Percentiles rank a stretch among this genome's conserved stretches.
phyloP scores from a whole-genome alignment of 148 eudicot genomes.

The Pharnaceum exiguum region DNA sequence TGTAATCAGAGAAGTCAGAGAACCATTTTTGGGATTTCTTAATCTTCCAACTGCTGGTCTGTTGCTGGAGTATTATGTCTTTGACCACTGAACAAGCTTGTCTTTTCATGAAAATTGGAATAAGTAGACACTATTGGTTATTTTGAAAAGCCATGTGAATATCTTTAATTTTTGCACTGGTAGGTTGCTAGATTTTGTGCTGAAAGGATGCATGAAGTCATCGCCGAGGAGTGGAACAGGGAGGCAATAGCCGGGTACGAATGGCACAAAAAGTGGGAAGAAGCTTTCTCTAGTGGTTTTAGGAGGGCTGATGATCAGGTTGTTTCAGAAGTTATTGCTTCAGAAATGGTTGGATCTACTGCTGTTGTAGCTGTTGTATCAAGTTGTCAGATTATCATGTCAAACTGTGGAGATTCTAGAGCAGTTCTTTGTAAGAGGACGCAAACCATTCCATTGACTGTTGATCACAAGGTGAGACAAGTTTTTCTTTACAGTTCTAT shows the following conservation, averaged over 20 bases:
- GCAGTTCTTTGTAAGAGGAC: slow-evolving; percentile 70
- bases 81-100: slow-evolving; percentile 22
- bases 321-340: slow-evolving; percentile 31
- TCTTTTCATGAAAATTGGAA: too few relatives aligned
- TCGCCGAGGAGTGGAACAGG: slow-evolving; percentile 49
- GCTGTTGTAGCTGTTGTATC: slow-evolving; percentile 76
- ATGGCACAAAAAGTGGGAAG: slow-evolving; percentile 65
- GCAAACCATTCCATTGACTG: slow-evolving; percentile 56
- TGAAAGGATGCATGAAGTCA: slow-evolving; percentile 54
- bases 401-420: slow-evolving; percentile 87
- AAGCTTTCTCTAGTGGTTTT: slow-evolving; percentile 40
- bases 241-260: slow-evolving; percentile 24
- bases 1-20: slow-evolving; percentile 3
- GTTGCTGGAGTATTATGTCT: slow-evolving; percentile 8
- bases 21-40: slow-evolving; percentile 11
- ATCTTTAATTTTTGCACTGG: neutral
- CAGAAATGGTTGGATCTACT: slow-evolving; percentile 75
- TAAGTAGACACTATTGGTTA: neutral
- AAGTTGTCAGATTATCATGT: slow-evolving; percentile 65
- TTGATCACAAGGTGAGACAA: slow-evolving; percentile 71
- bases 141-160: neutral
- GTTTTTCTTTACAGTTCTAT: neutral
- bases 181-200: slow-evolving; percentile 74
- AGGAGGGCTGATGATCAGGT: slow-evolving; percentile 51
- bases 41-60: slow-evolving; percentile 16